A percentile compares a stretch with the other conserved stretches of the same genome.
Conservation (phyloP, 371 early-diverging fungal genomes). For the Rhizopus stolonifer region DNA sequence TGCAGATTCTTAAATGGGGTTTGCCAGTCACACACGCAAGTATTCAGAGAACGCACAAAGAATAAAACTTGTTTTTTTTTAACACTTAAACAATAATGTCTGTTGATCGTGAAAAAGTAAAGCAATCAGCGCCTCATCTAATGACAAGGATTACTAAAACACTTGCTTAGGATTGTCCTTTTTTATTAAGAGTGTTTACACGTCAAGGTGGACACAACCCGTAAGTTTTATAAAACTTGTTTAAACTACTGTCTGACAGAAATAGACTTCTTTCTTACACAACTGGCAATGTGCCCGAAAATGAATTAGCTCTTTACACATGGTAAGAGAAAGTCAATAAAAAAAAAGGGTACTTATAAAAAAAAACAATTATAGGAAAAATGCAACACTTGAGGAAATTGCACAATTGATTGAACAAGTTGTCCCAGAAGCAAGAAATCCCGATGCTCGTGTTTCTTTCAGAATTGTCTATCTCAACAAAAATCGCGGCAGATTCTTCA, state of each 20-base stretch:
- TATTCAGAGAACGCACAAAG: too few relatives aligned
- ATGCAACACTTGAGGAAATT: constrained; percentile 68
- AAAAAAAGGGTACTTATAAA: neutral
- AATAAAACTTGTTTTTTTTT: neutral
- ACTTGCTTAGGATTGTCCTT: constrained; percentile 55
- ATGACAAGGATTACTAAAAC: neutral
- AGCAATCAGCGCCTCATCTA: too few relatives aligned
- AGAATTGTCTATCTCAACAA: constrained; percentile 53
- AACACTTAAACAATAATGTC: neutral
- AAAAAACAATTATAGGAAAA: constrained; percentile 47
- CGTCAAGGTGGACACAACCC: constrained; percentile 46
- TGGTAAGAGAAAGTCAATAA: constrained; percentile 54
- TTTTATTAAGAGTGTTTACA: constrained; percentile 57
- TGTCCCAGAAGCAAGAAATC: constrained; percentile 50
- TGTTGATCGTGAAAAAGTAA: constrained; percentile 2
- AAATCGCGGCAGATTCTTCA: constrained; percentile 37
- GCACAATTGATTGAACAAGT: constrained; percentile 57
- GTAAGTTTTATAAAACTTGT: too few relatives aligned
- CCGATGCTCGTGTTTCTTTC: constrained; percentile 57
- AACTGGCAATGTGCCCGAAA: constrained; percentile 39
- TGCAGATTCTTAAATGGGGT: too few relatives aligned
- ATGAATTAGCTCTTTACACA: constrained; percentile 61
- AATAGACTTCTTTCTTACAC: constrained; percentile 39
- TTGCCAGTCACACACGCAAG: too few relatives aligned
- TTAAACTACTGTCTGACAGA: too few relatives aligned